A percentile compares a stretch with the other conserved stretches of the same genome.
phyloP scores from a whole-genome alignment of 805 yeast genomes.

The Metschnikowia colocasiae region DNA sequence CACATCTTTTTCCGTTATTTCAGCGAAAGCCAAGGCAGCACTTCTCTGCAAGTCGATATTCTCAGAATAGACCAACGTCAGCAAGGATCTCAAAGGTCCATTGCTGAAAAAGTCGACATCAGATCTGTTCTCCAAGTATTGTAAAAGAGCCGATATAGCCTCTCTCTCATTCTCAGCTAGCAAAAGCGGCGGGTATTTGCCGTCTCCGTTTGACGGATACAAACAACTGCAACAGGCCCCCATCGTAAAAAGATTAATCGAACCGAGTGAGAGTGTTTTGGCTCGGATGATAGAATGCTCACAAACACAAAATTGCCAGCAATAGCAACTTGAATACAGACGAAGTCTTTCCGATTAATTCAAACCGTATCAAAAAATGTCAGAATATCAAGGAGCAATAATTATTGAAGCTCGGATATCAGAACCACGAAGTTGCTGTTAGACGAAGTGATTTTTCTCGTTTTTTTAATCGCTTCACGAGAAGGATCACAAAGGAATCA shows the following conservation, averaged over 20 bases:
- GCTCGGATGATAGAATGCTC: not conserved
- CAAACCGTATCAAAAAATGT: not conserved
- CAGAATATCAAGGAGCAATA: not conserved
- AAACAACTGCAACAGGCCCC: constrained; percentile 44
- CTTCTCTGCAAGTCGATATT: constrained; percentile 92
- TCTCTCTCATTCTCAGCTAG: constrained; percentile 92
- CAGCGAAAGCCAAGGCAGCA: constrained; percentile 98
- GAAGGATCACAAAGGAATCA: not conserved
- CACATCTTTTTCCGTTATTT: constrained; percentile 94
- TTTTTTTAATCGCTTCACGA: constrained; percentile 2
- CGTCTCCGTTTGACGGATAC: constrained; percentile 45
- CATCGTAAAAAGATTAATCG: constrained; percentile 22
- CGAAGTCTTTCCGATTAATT: not conserved
- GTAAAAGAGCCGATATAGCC: constrained; percentile 86
- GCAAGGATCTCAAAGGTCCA: constrained; percentile 83
- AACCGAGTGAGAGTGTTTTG: not conserved
- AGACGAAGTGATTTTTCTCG: constrained; percentile 2
- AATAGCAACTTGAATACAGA: constrained; percentile 1
- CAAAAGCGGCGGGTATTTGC: constrained; percentile 70
- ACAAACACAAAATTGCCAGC: constrained; percentile 1
- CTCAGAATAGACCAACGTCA: constrained; percentile 91
- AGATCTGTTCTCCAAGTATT: constrained; percentile 79
- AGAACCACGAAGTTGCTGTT: constrained; percentile 3
- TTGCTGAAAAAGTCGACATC: constrained; percentile 87
- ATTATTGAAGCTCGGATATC: not conserved